These are phyloP conservation scores for Penicillium sp. DNA, from an alignment of 2,329 filamentous ascomycete species.

Conservation along the genomic window DNA sequence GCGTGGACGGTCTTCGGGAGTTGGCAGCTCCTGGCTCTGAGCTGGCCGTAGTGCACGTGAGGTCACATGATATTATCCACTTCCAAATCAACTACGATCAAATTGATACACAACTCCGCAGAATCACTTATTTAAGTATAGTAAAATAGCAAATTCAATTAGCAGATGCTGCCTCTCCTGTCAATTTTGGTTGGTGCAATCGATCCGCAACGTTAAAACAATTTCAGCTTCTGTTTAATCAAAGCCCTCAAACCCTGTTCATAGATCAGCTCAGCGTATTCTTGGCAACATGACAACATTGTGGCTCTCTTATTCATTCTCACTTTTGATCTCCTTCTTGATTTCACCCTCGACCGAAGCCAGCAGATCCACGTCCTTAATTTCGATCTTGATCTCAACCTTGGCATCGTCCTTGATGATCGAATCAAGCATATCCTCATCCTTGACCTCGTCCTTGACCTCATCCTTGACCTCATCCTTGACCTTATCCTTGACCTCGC, in stretches of 20 bases:
- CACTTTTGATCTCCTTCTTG: background rate
- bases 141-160: background rate
- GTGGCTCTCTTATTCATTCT: background rate
- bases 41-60: conserved; percentile 23
- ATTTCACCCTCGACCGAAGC: no score
- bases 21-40: conserved; percentile 4
- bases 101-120: no score
- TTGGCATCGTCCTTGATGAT: background rate
- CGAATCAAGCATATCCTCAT: background rate
- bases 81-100: no score
- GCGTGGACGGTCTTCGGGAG: background rate
- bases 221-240: background rate
- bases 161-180: background rate
- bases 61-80: conserved; percentile 4
- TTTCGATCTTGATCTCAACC: background rate
- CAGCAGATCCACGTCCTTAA: background rate
- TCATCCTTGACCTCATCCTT: background rate
- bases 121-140: no score
- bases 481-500: background rate
- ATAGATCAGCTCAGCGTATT: background rate
- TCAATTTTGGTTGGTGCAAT: background rate
- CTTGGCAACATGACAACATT: background rate
- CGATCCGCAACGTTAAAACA: background rate
- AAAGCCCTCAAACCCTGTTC: background rate
- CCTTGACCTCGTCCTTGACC: background rate